Conservation (phyloP, 108 stramenopile species). For the Discostella stelligeroides region DNA sequence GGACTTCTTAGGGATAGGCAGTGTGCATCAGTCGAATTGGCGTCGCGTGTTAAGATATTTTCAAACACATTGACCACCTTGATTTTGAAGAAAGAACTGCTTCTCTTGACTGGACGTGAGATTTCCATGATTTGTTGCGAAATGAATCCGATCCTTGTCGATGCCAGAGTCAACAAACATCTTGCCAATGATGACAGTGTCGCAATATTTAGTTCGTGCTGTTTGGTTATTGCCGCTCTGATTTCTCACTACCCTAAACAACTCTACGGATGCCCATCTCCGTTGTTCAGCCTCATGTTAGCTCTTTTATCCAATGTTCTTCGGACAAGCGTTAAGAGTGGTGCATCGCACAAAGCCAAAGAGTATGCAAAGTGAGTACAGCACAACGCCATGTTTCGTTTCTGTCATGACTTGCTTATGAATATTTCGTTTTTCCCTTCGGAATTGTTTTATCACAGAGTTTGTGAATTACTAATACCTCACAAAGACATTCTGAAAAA, state of each 20-base stretch:
- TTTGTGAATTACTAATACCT: constrained; percentile 76
- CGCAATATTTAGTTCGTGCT: constrained; percentile 50
- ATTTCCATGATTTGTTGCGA: constrained; percentile 59
- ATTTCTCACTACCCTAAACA: constrained; percentile 77
- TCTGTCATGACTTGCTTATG: not conserved
- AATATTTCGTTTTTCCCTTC: not conserved
- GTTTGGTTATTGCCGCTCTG: constrained; percentile 54
- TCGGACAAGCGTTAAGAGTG: constrained; percentile 21
- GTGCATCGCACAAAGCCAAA: constrained; percentile 30
- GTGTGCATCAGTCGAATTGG: not conserved
- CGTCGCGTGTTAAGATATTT: constrained; percentile 22
- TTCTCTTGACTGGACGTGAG: constrained; percentile 60
- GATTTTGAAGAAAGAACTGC: constrained; percentile 56
- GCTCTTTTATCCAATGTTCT: constrained; percentile 47
- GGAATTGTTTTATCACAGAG: constrained; percentile 30
- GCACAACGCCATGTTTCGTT: not conserved
- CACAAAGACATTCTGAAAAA: constrained; percentile 90
- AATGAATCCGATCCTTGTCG: constrained; percentile 34
- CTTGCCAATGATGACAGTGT: constrained; percentile 21
- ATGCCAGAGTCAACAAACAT: constrained; percentile 13
- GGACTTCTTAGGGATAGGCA: constrained; percentile 19
- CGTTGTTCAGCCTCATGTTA: constrained; percentile 47
- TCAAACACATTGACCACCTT: constrained; percentile 45
- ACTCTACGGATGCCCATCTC: constrained; percentile 68
- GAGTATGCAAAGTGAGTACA: constrained; percentile 39